phyloP scores from a whole-genome alignment of 306 rosid species.

The Inga oerstediana region DNA sequence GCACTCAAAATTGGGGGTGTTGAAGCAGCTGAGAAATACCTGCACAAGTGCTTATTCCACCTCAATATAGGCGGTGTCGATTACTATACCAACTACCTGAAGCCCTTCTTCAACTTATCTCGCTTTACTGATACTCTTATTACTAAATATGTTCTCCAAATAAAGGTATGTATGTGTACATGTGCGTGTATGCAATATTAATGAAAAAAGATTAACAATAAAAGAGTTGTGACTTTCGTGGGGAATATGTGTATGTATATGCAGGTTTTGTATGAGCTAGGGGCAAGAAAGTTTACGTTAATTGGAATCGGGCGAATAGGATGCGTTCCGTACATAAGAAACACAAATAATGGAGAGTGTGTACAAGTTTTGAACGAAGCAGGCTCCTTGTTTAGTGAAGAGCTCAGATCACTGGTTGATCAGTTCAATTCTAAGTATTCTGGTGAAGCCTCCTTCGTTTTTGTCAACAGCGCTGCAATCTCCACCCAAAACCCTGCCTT shows the following conservation, averaged over 20 bases:
- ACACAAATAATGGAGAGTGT: not conserved
- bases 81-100: not conserved
- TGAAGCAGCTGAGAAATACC: not conserved
- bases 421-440: conserved; percentile 13
- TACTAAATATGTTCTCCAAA: not conserved
- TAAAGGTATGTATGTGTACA: not conserved
- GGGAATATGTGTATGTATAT: not conserved
- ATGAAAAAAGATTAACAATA: too few species aligned
- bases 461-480: too few species aligned
- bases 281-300: not conserved
- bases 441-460: not conserved
- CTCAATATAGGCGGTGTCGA: not conserved
- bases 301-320: not conserved
- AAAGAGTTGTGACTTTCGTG: not conserved
- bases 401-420: conserved; percentile 35
- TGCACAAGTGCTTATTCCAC: not conserved
- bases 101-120: not conserved
- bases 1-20: not conserved
- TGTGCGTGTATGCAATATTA: too few species aligned
- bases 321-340: not conserved
- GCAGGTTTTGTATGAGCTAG: not conserved
- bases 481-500: too few species aligned
- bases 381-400: conserved; percentile 26
- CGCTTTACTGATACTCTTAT: not conserved
- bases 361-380: too few species aligned